Percentiles rank a stretch among this genome's conserved stretches.
phyloP scores from a whole-genome alignment of 192 early-diverging fungal genomes.

The Funneliformis geosporum region DNA sequence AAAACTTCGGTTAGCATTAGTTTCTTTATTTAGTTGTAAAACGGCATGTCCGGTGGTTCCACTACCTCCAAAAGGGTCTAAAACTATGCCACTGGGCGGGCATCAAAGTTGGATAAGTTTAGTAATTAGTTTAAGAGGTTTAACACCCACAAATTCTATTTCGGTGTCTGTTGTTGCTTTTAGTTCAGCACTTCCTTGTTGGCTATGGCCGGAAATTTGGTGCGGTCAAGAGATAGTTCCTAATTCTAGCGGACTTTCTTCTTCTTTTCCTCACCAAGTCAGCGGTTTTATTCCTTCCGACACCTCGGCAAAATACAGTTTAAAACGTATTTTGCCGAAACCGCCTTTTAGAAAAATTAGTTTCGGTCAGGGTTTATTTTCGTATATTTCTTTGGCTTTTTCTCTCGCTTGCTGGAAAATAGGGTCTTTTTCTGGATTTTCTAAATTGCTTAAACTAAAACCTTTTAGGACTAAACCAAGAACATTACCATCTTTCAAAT shows the following conservation, averaged over 20 bases:
- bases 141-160: too few species aligned
- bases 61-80: neutral
- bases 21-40: neutral
- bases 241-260: neutral
- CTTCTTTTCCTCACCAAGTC: neutral
- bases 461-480: neutral
- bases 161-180: too few species aligned
- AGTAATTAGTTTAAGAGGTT: neutral
- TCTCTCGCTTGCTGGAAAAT: neutral
- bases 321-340: neutral
- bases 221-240: neutral
- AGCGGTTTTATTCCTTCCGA: neutral
- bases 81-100: neutral
- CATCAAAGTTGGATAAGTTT: conserved; percentile 18
- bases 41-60: conserved; percentile 10
- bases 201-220: neutral
- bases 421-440: neutral
- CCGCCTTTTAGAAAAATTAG: neutral
- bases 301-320: neutral
- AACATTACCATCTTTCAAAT: too few species aligned
- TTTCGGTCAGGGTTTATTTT: neutral
- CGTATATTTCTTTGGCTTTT: neutral
- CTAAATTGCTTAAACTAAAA: too few species aligned
- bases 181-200: too few species aligned
- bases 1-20: neutral